Evolutionary conservation across 768 basidiomycete genomes (phyloP).

Genomic region (Kwoniella botswanensis): DNA sequence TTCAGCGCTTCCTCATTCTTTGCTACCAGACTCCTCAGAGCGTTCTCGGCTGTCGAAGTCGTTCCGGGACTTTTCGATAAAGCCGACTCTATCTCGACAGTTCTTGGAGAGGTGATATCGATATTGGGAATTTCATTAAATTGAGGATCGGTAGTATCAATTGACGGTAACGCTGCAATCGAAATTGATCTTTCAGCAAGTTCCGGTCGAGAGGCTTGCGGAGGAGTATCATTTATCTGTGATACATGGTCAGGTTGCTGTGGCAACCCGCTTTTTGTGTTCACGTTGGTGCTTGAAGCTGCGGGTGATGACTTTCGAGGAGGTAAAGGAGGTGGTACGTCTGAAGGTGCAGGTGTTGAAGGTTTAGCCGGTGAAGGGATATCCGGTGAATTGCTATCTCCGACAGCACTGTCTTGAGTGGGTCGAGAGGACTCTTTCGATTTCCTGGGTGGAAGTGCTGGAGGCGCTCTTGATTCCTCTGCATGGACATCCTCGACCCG

Average conservation of each 20-base stretch:
- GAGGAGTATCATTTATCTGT: too few relatives aligned
- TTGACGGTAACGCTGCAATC: not conserved
- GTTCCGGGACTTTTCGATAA: slow-evolving; percentile 5
- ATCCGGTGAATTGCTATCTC: slow-evolving; percentile 7
- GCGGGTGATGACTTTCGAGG: slow-evolving; percentile 5
- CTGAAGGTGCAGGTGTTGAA: not conserved
- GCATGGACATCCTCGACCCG: slow-evolving; percentile 3
- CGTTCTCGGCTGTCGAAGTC: slow-evolving; percentile 31
- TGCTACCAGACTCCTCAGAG: slow-evolving; percentile 29
- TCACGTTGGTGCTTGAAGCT: not conserved
- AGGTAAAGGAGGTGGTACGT: slow-evolving; percentile 16
- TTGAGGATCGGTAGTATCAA: not conserved
- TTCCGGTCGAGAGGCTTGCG: not conserved
- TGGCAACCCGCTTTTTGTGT: not conserved
- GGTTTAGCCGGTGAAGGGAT: slow-evolving; percentile 10
- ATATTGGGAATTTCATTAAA: not conserved
- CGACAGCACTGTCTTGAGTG: not conserved
- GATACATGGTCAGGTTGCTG: not conserved
- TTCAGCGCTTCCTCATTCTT: slow-evolving; percentile 26
- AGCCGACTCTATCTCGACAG: not conserved
- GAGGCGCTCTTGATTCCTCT: not conserved
- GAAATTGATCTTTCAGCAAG: slow-evolving; percentile 1
- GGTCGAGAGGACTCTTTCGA: slow-evolving; percentile 4
- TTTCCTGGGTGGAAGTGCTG: slow-evolving; percentile 7
- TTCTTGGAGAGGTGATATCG: slow-evolving; percentile 2